A percentile compares a stretch with the other conserved stretches of the same genome.
These are phyloP conservation scores for Crithidia fasciculata DNA, from an alignment of 208 protist genomes.

Conservation along the genomic window DNA sequence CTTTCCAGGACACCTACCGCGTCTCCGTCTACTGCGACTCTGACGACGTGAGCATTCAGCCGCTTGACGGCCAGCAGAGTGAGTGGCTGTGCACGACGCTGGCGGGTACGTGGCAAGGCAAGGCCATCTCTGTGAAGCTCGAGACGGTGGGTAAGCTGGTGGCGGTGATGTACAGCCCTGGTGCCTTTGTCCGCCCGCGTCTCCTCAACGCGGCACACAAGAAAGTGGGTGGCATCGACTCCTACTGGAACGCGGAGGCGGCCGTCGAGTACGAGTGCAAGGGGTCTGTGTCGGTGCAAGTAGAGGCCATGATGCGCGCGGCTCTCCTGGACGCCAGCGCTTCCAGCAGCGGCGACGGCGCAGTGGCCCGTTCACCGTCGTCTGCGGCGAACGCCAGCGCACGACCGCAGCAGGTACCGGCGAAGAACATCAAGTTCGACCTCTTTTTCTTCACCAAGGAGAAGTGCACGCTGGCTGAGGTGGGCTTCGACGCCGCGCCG, in stretches of 20 bases:
- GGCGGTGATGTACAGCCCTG: slow-evolving; percentile 71
- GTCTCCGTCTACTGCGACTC: slow-evolving; percentile 90
- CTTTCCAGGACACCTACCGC: slow-evolving; percentile 77
- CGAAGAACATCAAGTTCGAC: slow-evolving; percentile 73
- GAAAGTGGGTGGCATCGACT: slow-evolving; percentile 77
- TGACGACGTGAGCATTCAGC: slow-evolving; percentile 69
- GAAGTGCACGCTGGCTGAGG: slow-evolving; percentile 61
- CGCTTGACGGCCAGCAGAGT: slow-evolving; percentile 41
- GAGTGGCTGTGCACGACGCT: slow-evolving; percentile 81
- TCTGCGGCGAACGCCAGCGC: neutral
- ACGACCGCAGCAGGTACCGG: slow-evolving; percentile 49
- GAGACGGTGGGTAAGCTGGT: slow-evolving; percentile 66
- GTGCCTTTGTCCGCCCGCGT: slow-evolving; percentile 69
- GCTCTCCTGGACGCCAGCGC: slow-evolving; percentile 21
- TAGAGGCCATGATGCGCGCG: slow-evolving; percentile 80
- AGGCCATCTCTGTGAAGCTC: slow-evolving; percentile 53
- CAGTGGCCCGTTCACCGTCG: neutral
- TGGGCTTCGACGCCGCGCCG: slow-evolving; percentile 74
- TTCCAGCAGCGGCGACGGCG: neutral
- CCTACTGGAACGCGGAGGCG: slow-evolving; percentile 87
- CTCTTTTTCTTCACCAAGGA: slow-evolving; percentile 82
- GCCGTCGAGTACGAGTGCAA: slow-evolving; percentile 70
- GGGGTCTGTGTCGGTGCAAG: slow-evolving; percentile 59
- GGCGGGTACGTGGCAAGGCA: slow-evolving; percentile 61
- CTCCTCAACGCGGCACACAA: slow-evolving; percentile 63